phyloP scores from a whole-genome alignment of 169 alveolate species.

The Babesia gibsoni region DNA sequence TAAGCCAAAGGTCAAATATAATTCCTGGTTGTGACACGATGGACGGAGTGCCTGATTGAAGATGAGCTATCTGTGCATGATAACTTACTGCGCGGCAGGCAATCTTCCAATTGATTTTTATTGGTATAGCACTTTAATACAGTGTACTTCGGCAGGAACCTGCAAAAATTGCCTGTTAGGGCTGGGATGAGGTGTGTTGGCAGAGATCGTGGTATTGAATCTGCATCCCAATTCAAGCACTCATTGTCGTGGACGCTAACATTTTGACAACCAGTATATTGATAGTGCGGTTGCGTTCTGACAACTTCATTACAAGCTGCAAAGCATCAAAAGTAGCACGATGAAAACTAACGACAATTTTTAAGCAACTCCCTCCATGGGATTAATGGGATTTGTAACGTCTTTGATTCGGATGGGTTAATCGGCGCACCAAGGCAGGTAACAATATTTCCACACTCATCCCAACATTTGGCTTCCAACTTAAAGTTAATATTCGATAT shows the following conservation, averaged over 20 bases:
- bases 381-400: neutral
- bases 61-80: neutral
- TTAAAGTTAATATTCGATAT: neutral
- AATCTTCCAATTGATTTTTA: neutral
- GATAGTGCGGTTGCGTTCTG: too few species aligned
- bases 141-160: neutral
- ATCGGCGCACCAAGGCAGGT: conserved; percentile 11
- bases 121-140: conserved; percentile 8
- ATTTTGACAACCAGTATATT: conserved; percentile 38
- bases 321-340: neutral
- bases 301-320: conserved; percentile 23
- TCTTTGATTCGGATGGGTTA: neutral
- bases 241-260: neutral
- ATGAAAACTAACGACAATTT: conserved; percentile 42
- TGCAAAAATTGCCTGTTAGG: conserved; percentile 33
- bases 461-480: conserved; percentile 4
- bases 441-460: conserved; percentile 33
- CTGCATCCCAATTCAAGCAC: conserved; percentile 24
- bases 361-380: conserved; percentile 15
- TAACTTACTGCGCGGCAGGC: conserved; percentile 2
- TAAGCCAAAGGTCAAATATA: conserved; percentile 51
- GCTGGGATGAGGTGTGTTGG: too few species aligned
- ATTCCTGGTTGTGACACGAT: conserved; percentile 39
- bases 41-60: neutral
- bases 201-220: too few species aligned